These are phyloP conservation scores for Camellia japonica DNA, from an alignment of 148 eudicot genomes.

Conservation along the genomic window DNA sequence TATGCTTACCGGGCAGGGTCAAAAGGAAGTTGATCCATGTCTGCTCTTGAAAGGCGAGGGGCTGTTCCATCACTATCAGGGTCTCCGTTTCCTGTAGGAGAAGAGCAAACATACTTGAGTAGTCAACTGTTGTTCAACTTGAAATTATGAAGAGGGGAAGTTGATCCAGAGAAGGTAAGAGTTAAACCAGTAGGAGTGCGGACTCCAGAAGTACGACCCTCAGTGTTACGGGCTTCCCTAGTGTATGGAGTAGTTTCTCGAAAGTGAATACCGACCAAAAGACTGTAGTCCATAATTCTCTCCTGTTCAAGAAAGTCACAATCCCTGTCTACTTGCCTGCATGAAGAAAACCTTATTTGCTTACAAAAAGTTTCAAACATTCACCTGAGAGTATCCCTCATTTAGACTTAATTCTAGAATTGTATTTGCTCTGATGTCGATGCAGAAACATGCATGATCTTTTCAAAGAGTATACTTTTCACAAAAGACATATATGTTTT, in stretches of 20 bases:
- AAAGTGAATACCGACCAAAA: slow-evolving; percentile 44
- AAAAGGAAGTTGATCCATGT: slow-evolving; percentile 17
- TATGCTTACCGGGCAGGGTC: slow-evolving; percentile 22
- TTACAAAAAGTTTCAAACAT: not conserved
- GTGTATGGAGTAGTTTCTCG: slow-evolving; percentile 22
- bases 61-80: slow-evolving; percentile 16
- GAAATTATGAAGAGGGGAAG: not conserved
- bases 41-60: slow-evolving; percentile 25
- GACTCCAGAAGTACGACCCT: slow-evolving; percentile 16
- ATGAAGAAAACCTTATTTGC: not conserved
- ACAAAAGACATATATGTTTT: not conserved
- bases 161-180: not conserved
- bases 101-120: not conserved
- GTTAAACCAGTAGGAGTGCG: slow-evolving; percentile 16
- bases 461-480: not conserved
- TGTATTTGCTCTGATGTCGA: not conserved
- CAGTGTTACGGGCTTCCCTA: slow-evolving; percentile 14
- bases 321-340: slow-evolving; percentile 50
- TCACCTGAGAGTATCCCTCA: not conserved
- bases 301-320: slow-evolving; percentile 49
- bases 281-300: slow-evolving; percentile 53
- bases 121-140: not conserved
- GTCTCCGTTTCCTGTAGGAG: slow-evolving; percentile 17
- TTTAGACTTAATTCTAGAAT: not conserved
- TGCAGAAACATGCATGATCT: not conserved